Percentiles rank a stretch among this genome's conserved stretches.
Conservation (phyloP, 2,329 filamentous ascomycete species). For the Daldinia eschscholtzii region DNA sequence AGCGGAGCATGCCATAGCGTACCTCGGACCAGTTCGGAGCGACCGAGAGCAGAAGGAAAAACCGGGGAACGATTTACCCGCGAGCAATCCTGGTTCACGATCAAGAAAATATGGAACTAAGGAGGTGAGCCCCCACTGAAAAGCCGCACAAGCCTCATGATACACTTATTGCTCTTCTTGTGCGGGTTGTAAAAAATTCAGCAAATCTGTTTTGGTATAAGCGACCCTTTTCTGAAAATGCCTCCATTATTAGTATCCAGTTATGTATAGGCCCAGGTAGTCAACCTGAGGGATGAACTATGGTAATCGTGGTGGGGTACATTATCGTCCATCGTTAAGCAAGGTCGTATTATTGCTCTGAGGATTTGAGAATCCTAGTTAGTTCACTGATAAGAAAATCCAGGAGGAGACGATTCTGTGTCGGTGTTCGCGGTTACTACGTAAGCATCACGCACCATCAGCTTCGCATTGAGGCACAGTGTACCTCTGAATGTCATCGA, state of each 20-base stretch:
- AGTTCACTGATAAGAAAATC: conserved; percentile 26
- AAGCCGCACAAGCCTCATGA: conserved; percentile 26
- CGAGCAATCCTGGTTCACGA: conserved; percentile 38
- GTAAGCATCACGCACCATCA: conserved; percentile 20
- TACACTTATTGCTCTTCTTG: conserved; percentile 16
- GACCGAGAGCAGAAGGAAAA: conserved; percentile 40
- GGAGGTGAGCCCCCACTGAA: conserved; percentile 34
- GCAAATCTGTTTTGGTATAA: conserved; percentile 27
- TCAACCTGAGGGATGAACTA: conserved; percentile 16
- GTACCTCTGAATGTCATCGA: conserved; percentile 10
- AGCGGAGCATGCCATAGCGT: conserved; percentile 34
- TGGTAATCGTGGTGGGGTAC: neutral
- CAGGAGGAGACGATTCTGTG: conserved; percentile 22
- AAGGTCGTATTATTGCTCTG: conserved; percentile 21
- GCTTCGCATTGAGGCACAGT: conserved; percentile 28
- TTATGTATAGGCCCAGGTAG: conserved; percentile 4
- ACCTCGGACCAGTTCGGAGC: conserved; percentile 45
- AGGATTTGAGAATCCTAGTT: conserved; percentile 14
- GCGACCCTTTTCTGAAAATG: neutral
- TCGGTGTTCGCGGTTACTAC: conserved; percentile 21
- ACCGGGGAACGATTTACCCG: conserved; percentile 34
- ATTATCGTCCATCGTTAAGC: conserved; percentile 11
- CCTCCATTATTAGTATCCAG: neutral
- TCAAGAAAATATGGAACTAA: conserved; percentile 31
- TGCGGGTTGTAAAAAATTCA: conserved; percentile 33